These are phyloP conservation scores for Crithidia bombi DNA, from an alignment of 208 protist genomes.

Conservation along the genomic window DNA sequence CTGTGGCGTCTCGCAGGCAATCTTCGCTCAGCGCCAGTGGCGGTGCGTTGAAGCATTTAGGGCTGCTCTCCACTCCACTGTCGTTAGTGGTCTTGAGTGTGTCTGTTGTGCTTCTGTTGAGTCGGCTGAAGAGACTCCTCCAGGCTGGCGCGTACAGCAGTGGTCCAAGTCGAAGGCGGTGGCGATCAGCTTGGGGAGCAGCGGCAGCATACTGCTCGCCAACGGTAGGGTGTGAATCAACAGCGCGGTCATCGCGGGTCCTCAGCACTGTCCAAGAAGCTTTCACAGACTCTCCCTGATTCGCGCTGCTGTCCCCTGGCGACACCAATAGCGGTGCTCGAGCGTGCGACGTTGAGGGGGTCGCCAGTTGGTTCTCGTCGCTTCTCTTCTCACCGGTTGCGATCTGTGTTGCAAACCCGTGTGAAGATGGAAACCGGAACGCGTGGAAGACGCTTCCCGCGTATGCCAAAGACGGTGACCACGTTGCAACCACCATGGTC, in stretches of 20 bases:
- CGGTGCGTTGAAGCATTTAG: background rate
- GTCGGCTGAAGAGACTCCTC: conserved; percentile 8
- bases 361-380: no score
- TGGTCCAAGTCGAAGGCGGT: background rate
- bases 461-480: background rate
- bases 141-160: conserved; percentile 17
- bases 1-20: no score
- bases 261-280: no score
- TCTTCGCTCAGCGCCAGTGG: background rate
- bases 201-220: no score
- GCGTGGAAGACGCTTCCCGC: background rate
- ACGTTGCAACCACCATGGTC: background rate
- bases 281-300: no score
- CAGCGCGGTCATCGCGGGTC: no score
- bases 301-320: no score
- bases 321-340: no score
- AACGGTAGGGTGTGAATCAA: no score
- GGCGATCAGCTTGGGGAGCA: no score
- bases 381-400: no score
- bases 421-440: background rate
- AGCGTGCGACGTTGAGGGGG: no score
- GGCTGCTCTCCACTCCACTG: background rate
- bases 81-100: background rate
- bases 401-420: background rate
- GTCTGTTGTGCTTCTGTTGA: background rate